These are phyloP conservation scores for Penicillium psychrosexuale DNA, from an alignment of 2,329 filamentous ascomycete genomes.

Conservation along the genomic window DNA sequence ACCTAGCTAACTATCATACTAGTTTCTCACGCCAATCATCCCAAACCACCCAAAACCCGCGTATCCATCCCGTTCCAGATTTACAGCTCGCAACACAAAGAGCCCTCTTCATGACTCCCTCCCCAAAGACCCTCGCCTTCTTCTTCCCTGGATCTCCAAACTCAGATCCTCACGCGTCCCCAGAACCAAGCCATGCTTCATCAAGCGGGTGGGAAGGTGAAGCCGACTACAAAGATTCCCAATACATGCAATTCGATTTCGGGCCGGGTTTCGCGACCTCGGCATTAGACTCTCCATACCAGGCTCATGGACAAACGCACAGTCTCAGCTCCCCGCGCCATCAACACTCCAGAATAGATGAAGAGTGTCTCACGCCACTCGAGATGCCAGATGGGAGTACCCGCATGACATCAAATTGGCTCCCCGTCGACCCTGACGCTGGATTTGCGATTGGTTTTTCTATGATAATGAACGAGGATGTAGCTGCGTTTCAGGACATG, in stretches of 20 bases:
- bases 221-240: conserved; percentile 16
- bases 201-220: conserved; percentile 24
- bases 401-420: conserved; percentile 32
- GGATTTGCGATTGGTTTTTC: conserved; percentile 27
- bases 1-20: neutral
- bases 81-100: conserved; percentile 16
- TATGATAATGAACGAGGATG: neutral
- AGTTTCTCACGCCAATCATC: neutral
- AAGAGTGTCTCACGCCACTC: conserved; percentile 22
- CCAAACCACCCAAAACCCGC: conserved; percentile 9
- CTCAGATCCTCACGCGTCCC: conserved; percentile 24
- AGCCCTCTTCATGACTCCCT: conserved; percentile 18
- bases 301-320: neutral
- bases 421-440: conserved; percentile 7
- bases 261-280: neutral
- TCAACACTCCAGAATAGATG: conserved; percentile 1
- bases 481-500: conserved; percentile 5
- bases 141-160: conserved; percentile 15
- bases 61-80: neutral
- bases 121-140: neutral
- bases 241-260: conserved; percentile 1
- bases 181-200: conserved; percentile 19
- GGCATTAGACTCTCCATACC: neutral
- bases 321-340: neutral
- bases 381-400: conserved; percentile 36